Base-by-base conservation (phyloP, 2,329 filamentous ascomycete genomes). In the Pyricularia pennisetigena region DNA sequence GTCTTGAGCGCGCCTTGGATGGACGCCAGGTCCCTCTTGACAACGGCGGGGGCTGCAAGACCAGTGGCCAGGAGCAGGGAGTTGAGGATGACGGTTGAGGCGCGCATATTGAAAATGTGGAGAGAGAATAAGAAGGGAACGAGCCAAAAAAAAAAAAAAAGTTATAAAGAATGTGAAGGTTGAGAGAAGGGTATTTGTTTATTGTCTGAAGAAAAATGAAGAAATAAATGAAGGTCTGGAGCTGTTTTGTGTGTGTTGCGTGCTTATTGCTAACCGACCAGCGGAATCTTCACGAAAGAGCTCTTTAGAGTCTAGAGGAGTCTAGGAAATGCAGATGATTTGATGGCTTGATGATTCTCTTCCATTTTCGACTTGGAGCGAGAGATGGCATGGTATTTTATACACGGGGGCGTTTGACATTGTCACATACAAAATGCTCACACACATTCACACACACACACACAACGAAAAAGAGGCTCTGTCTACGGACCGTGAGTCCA, bases 1-100 rank as follows among this genome's bases (percentile, higher is more conserved):
- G 82, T 84, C 76, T 82, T 88, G 54, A 87, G 86, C 70, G 81
- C 78, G 32, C 84, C 86, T 77, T 85, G 86, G 76, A 88, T 82
- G 32, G 86, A 81, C 68, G 82, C 83, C 54, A 83, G 78, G 35
- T 66, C 64, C 26, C 64, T 35, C 64, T 76, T 89, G 86, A 14
- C 81, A 77, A 64, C 84, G 82, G 75, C 81, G 9, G 66, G 71
- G 83, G 77, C 64, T 78, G 72, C 67, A 75, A 78, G 64, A 88
- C 78, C 64, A 26, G 64, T 66, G 64, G 64, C 64, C 35, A 66
- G 24, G 20, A 66, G 64, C 23, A 66, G 35, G 23, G 32, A 66
- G 64, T 66, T 66, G 35, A 66, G n/a, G 64, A 66, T 28, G 35
- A 54, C 28, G 8, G 64, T 29, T 12, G 35, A 54, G 64, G 64